Percentiles rank a stretch among this genome's conserved stretches.
phyloP scores from a whole-genome alignment of 2,329 filamentous ascomycete genomes.

The Ramularia endophylla region DNA sequence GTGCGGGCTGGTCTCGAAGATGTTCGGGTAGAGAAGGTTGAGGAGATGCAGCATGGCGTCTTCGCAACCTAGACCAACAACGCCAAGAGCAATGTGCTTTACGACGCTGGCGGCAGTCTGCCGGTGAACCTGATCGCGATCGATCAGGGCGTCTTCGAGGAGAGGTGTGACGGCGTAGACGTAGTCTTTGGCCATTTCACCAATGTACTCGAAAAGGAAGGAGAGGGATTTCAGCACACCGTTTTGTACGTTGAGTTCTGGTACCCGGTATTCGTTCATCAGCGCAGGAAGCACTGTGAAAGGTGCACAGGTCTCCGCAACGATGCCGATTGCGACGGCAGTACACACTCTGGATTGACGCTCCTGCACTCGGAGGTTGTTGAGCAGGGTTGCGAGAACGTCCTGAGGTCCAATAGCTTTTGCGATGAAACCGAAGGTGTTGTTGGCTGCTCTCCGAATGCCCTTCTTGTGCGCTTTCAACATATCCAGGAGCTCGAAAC shows the following conservation, averaged over 20 bases:
- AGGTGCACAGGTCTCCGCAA: slow-evolving; percentile 95
- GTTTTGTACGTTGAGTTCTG: slow-evolving; percentile 97
- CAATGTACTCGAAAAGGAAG: slow-evolving; percentile 98
- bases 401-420: slow-evolving; percentile 98
- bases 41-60: slow-evolving; percentile 98
- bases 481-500: slow-evolving; percentile 98
- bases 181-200: slow-evolving; percentile 98
- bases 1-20: slow-evolving; percentile 97
- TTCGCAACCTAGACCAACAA: slow-evolving; percentile 96
- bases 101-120: slow-evolving; percentile 95
- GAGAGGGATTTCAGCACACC: slow-evolving; percentile 95
- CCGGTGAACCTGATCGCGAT: slow-evolving; percentile 94
- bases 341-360: slow-evolving; percentile 98
- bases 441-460: slow-evolving; percentile 95
- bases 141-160: slow-evolving; percentile 93
- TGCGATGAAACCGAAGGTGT: slow-evolving; percentile 99
- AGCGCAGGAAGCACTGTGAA: slow-evolving; percentile 97
- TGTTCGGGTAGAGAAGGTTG: slow-evolving; percentile 91
- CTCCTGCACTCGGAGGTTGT: slow-evolving; percentile 95
- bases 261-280: slow-evolving; percentile 99
- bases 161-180: slow-evolving; percentile 96
- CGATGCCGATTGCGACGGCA: slow-evolving; percentile 95
- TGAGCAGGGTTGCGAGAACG: slow-evolving; percentile 88
- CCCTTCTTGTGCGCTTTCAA: slow-evolving; percentile 99
- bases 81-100: slow-evolving; percentile 94